phyloP scores from a whole-genome alignment of 1,284 basidiomycete genomes.

The Boletus subluridellus region DNA sequence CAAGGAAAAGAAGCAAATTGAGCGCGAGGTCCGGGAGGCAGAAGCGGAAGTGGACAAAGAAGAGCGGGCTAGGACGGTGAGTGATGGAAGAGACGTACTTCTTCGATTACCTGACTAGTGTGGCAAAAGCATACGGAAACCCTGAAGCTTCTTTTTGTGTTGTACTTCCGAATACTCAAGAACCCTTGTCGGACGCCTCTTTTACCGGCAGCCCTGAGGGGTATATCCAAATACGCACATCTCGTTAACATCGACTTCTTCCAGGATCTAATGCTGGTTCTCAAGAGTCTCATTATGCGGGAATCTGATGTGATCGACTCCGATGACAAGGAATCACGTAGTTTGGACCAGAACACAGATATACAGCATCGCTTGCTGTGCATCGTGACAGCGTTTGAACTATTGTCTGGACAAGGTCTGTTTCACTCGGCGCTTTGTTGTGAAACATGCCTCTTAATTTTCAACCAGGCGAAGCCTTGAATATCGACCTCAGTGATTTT shows the following conservation, averaged over 20 bases:
- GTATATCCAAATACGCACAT: slow-evolving; percentile 92
- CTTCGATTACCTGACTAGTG: slow-evolving; percentile 19
- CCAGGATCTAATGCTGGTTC: slow-evolving; percentile 86
- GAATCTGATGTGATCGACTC: slow-evolving; percentile 45
- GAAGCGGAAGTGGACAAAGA: slow-evolving; percentile 93
- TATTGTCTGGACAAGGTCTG: slow-evolving; percentile 91
- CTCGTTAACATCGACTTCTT: slow-evolving; percentile 99
- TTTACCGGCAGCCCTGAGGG: slow-evolving; percentile 85
- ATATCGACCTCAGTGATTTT: slow-evolving; percentile 92
- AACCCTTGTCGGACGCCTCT: slow-evolving; percentile 78
- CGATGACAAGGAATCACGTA: slow-evolving; percentile 35
- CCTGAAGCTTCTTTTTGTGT: slow-evolving; percentile 93
- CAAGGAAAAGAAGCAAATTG: slow-evolving; percentile 77
- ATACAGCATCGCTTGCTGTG: slow-evolving; percentile 75
- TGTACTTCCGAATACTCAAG: slow-evolving; percentile 97
- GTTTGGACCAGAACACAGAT: slow-evolving; percentile 26
- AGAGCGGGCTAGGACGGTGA: slow-evolving; percentile 78
- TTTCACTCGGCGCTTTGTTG: slow-evolving; percentile 13
- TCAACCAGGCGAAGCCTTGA: slow-evolving; percentile 81
- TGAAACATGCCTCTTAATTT: slow-evolving; percentile 5
- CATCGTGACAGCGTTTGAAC: slow-evolving; percentile 93
- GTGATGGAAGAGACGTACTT: slow-evolving; percentile 30
- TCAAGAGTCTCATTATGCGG: slow-evolving; percentile 72
- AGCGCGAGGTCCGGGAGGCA: slow-evolving; percentile 90
- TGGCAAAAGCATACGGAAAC: slow-evolving; percentile 81